Conservation (phyloP, 2,329 filamentous ascomycete genomes). For the Aspergillaceae sp. region DNA sequence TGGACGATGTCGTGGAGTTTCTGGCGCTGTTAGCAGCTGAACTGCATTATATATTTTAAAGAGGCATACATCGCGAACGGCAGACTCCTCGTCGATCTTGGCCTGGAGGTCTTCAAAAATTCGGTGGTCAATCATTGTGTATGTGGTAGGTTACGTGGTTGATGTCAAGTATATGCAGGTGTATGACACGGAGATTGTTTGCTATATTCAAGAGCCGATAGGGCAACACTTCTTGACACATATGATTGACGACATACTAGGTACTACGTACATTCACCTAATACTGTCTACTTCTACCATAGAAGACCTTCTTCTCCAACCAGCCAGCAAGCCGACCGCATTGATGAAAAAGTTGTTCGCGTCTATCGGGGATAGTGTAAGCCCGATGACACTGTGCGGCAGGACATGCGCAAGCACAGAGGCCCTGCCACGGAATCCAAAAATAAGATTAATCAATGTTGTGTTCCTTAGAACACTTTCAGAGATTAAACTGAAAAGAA, state of each 20-base stretch:
- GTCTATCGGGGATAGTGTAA: constrained; percentile 66
- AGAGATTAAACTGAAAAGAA: constrained; percentile 98
- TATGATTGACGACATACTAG: too few species aligned
- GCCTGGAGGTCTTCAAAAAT: constrained; percentile 83
- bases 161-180: constrained; percentile 7
- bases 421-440: constrained; percentile 49
- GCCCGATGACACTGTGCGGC: constrained; percentile 63
- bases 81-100: constrained; percentile 80
- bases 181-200: background rate
- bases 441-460: constrained; percentile 79
- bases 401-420: constrained; percentile 65
- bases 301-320: constrained; percentile 47
- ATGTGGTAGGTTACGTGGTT: constrained; percentile 7
- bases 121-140: constrained; percentile 60
- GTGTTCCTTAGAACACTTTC: constrained; percentile 66
- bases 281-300: too few species aligned
- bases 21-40: constrained; percentile 27
- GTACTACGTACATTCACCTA: too few species aligned
- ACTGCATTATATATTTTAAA: constrained; percentile 14
- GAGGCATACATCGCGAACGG: constrained; percentile 60
- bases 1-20: constrained; percentile 74
- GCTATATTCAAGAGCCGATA: constrained; percentile 1
- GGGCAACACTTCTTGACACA: constrained; percentile 3
- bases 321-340: constrained; percentile 43
- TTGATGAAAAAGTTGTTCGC: constrained; percentile 59